Conservation (phyloP, 768 basidiomycete species). For the Termitomyces sp. region DNA sequence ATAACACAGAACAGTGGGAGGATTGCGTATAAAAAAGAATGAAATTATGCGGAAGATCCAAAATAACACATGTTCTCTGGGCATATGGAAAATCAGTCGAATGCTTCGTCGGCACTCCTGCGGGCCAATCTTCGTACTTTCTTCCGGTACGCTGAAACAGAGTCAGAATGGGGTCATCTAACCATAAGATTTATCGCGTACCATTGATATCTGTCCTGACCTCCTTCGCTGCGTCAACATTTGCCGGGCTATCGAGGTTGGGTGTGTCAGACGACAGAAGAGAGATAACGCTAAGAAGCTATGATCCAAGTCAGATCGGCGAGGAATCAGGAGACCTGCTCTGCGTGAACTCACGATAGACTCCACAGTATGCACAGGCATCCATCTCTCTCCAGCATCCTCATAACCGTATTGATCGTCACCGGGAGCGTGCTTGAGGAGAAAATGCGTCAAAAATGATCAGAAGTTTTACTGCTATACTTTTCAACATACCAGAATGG, state of each 20-base stretch:
- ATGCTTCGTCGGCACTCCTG: conserved; percentile 85
- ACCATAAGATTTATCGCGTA: conserved; percentile 25
- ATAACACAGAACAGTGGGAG: conserved; percentile 3
- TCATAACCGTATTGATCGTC: conserved; percentile 98
- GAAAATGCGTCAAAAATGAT: conserved; percentile 6
- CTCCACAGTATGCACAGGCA: conserved; percentile 96
- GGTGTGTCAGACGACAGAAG: conserved; percentile 90
- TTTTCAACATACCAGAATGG: conserved; percentile 70
- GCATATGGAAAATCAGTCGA: conserved; percentile 43
- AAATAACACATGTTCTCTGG: conserved; percentile 1
- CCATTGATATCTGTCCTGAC: conserved; percentile 62
- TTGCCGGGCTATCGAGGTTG: conserved; percentile 91
- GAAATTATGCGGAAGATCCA: conserved; percentile 4
- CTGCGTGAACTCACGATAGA: conserved; percentile 66
- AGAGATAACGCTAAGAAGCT: conserved; percentile 97
- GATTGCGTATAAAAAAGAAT: conserved; percentile 6
- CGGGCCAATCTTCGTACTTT: conserved; percentile 90
- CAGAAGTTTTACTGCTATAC: neutral
- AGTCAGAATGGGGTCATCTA: conserved; percentile 1
- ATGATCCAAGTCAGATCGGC: conserved; percentile 8
- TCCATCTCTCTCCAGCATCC: conserved; percentile 94
- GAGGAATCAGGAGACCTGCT: neutral
- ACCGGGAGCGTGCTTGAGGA: conserved; percentile 81
- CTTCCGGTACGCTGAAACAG: conserved; percentile 78
- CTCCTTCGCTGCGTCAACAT: conserved; percentile 94